These are phyloP conservation scores for Fragilaria crotonensis DNA, from an alignment of 108 stramenopile species.

Conservation along the genomic window DNA sequence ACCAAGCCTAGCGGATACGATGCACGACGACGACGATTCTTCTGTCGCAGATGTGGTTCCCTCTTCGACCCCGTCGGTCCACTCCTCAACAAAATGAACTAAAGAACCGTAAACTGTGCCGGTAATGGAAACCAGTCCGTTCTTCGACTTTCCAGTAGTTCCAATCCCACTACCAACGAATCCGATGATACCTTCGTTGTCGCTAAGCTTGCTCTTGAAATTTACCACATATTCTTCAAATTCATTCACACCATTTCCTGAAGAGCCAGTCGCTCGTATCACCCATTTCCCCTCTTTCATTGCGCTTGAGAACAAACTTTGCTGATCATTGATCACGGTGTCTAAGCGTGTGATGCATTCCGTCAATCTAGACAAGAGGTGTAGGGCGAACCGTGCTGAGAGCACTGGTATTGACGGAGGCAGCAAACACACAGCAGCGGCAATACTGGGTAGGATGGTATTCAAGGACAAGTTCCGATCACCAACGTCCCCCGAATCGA, in stretches of 20 bases:
- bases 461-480: conserved; percentile 18
- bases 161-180: conserved; percentile 53
- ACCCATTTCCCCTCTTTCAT: conserved; percentile 57
- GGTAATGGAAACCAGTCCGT: conserved; percentile 40
- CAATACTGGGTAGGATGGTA: conserved; percentile 49
- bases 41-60: conserved; percentile 18
- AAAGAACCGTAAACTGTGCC: conserved; percentile 48
- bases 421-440: conserved; percentile 47
- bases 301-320: conserved; percentile 18
- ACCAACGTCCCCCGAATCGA: conserved; percentile 11
- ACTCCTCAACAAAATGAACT: conserved; percentile 61
- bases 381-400: conserved; percentile 52
- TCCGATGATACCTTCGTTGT: conserved; percentile 15
- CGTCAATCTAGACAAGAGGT: conserved; percentile 46
- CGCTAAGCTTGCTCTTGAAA: conserved; percentile 10
- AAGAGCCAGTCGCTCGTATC: conserved; percentile 46
- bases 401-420: conserved; percentile 67
- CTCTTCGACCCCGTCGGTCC: conserved; percentile 34
- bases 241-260: conserved; percentile 17
- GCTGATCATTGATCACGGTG: neutral
- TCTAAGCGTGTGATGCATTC: conserved; percentile 37
- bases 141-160: conserved; percentile 53
- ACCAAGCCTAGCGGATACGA: conserved; percentile 55
- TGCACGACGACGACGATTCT: conserved; percentile 41
- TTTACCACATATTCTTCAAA: conserved; percentile 62